phyloP scores from a whole-genome alignment of 306 rosid genomes.

The Malus sieversii region DNA sequence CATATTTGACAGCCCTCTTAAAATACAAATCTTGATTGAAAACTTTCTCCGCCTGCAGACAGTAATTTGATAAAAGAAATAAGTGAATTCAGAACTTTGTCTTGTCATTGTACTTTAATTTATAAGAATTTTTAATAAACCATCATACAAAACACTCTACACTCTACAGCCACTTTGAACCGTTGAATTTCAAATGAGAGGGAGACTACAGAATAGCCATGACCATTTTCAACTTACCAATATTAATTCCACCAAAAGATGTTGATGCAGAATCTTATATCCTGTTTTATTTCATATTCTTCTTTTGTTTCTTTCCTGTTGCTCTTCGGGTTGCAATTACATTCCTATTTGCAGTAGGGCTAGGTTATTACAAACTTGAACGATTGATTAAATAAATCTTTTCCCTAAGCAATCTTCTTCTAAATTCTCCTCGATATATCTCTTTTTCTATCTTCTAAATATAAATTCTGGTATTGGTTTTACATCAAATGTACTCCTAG shows the following conservation, averaged over 20 bases:
- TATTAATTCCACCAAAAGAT: background rate
- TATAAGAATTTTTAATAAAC: background rate
- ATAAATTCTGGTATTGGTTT: background rate
- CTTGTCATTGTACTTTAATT: background rate
- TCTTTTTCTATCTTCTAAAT: background rate
- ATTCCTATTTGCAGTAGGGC: background rate
- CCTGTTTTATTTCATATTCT: background rate
- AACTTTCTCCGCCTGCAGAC: conserved; percentile 86
- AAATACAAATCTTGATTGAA: conserved; percentile 85
- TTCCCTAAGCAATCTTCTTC: background rate
- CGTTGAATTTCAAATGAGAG: background rate
- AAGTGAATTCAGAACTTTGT: background rate
- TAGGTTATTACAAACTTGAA: background rate
- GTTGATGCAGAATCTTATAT: background rate
- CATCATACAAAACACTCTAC: background rate
- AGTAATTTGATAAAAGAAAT: background rate
- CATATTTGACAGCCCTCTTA: conserved; percentile 65
- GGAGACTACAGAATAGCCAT: background rate
- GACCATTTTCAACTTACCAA: background rate
- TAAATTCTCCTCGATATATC: background rate
- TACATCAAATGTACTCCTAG: background rate
- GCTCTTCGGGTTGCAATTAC: background rate
- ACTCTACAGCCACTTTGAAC: background rate
- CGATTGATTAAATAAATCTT: background rate
- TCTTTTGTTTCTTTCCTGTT: background rate